Evolutionary conservation across 179 eudicot genomes (phyloP).

Genomic region (Amaranthus tricolor): DNA sequence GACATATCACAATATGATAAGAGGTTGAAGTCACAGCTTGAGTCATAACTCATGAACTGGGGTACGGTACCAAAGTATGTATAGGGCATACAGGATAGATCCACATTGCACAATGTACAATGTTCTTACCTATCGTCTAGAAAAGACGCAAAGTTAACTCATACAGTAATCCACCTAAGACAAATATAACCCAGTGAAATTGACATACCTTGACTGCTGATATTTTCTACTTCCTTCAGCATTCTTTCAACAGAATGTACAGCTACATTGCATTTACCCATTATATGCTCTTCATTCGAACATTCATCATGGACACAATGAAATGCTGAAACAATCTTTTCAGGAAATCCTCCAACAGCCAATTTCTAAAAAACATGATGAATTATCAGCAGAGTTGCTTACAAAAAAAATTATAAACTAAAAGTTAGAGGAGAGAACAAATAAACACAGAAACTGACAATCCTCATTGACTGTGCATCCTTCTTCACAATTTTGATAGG

Average conservation of each 20-base stretch:
- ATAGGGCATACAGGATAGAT: neutral
- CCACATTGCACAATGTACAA: neutral
- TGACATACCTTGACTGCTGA: slow-evolving; percentile 58
- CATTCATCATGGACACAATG: slow-evolving; percentile 69
- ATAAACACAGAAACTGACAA: slow-evolving; percentile 49
- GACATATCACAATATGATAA: neutral
- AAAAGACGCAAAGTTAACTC: neutral
- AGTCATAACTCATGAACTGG: neutral
- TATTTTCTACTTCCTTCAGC: slow-evolving; percentile 51
- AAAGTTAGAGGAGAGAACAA: slow-evolving; percentile 8
- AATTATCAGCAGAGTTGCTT: slow-evolving; percentile 12
- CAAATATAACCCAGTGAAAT: slow-evolving; percentile 6
- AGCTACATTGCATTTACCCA: slow-evolving; percentile 55
- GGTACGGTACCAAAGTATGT: neutral
- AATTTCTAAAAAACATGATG: slow-evolving; percentile 58
- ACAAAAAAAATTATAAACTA: slow-evolving; percentile 16
- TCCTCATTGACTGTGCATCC: slow-evolving; percentile 77
- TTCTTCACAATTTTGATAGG: slow-evolving; percentile 82
- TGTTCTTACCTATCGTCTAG: neutral
- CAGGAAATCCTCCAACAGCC: slow-evolving; percentile 76
- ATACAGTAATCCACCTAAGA: neutral
- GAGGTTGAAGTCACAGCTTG: neutral
- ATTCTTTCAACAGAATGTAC: slow-evolving; percentile 43
- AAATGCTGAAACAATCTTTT: slow-evolving; percentile 73
- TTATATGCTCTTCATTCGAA: slow-evolving; percentile 54